Base-by-base conservation (phyloP, 129 eudicot genomes). In the Artemisia tridentata region DNA sequence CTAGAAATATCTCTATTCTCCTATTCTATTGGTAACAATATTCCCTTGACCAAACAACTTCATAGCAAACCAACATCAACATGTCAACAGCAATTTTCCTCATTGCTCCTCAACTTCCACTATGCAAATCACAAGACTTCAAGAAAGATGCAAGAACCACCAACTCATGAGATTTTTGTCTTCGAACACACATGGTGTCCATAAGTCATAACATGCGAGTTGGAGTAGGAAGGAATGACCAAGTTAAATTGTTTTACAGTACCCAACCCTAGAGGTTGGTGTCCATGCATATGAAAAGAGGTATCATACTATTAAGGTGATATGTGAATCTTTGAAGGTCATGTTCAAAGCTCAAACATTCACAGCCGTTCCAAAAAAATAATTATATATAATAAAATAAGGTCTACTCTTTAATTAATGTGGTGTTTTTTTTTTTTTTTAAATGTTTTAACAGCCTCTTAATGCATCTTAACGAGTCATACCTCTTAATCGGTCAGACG, bases 151-250 rank as follows among this genome's bases (percentile, higher is more conserved):
- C 81, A 71, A 61, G 63, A 71, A 50, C 34, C 34, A 11, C 43
- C 71, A 60, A 62, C 59, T 77, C 80, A 78, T 52, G 56, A 84
- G 82, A 71, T 73, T 72, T 57, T 85, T 88, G 18, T 70, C 85
- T 63, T 34, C 79, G 10, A 83, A 81, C 72, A 54, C 75, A n/a
- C 88, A 87, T 20, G 97, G 91, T 31, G 41, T 31, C 41, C 41
- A 31, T 31, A 73, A 84, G 86, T n/a, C 92, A 92, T 51, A 83
- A 79, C 57, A 69, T 90, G 75, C 97, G 91, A 3, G 87, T 90
- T 76, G 95, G 96, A 54, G 71, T 87, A 31, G 91, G 91, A 75
- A 87, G 88, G 95, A 83, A 84, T 67, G 82, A 11, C 59, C 57
- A 52, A 48, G 46, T 52, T 48, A 10, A 50, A 38, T 8, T 56